Conservation (phyloP, 164 flowering plant species). For the Saururus chinensis region DNA sequence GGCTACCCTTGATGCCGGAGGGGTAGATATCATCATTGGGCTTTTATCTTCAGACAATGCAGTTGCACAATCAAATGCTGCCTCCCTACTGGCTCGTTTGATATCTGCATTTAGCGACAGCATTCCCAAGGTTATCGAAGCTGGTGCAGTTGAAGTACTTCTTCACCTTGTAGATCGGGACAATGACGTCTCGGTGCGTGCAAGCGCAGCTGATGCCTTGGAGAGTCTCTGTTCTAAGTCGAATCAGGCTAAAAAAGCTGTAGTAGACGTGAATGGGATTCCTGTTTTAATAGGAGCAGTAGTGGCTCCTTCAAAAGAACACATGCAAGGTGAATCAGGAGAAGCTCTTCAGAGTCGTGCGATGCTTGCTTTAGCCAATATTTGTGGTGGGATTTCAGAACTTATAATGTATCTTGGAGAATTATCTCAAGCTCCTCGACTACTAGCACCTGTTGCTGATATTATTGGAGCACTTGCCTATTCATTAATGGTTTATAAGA, state of each 20-base stretch:
- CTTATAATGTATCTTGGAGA: slow-evolving; percentile 69
- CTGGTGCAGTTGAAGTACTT: slow-evolving; percentile 61
- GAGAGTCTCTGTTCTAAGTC: slow-evolving; percentile 71
- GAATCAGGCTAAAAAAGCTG: slow-evolving; percentile 42
- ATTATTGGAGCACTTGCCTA: slow-evolving; percentile 91
- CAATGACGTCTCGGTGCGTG: slow-evolving; percentile 69
- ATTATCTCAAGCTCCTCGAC: slow-evolving; percentile 56
- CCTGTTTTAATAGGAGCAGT: slow-evolving; percentile 65
- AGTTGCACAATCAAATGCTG: slow-evolving; percentile 84
- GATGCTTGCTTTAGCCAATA: slow-evolving; percentile 60
- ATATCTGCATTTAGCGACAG: slow-evolving; percentile 70
- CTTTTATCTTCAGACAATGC: slow-evolving; percentile 73
- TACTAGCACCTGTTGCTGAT: slow-evolving; percentile 79
- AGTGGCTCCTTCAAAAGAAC: slow-evolving; percentile 90
- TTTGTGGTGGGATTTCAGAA: slow-evolving; percentile 69
- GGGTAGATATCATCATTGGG: slow-evolving; percentile 68
- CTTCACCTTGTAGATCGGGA: slow-evolving; percentile 50
- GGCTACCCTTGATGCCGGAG: slow-evolving; percentile 72
- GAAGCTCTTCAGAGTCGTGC: slow-evolving; percentile 66
- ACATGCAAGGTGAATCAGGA: slow-evolving; percentile 65
- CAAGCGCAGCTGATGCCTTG: slow-evolving; percentile 85
- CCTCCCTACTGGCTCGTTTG: slow-evolving; percentile 77
- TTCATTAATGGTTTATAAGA: slow-evolving; percentile 61
- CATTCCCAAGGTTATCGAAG: slow-evolving; percentile 62
- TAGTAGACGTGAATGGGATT: slow-evolving; percentile 58